Evolutionary conservation across 2,329 filamentous ascomycete species (phyloP).

Genomic region (Stenocarpella maydis): DNA sequence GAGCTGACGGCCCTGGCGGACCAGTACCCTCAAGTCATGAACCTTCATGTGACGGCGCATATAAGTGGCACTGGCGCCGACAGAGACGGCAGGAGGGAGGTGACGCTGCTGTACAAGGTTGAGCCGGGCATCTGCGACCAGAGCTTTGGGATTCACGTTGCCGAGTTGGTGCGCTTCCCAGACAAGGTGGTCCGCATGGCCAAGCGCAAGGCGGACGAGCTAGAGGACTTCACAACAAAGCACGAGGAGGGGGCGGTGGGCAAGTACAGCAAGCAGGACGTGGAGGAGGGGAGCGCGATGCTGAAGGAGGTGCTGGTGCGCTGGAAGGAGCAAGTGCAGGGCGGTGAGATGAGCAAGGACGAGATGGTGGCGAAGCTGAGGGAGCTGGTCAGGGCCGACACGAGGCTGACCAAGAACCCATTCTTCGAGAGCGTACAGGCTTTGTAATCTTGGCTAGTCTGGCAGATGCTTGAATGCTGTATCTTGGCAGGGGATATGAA

Average conservation of each 20-base stretch:
- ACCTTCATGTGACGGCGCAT: conserved; percentile 95
- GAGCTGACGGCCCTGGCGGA: conserved; percentile 92
- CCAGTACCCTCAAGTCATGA: conserved; percentile 85
- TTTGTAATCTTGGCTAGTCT: conserved; percentile 47
- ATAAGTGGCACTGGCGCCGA: conserved; percentile 65
- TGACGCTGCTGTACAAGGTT: conserved; percentile 96
- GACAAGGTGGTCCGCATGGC: conserved; percentile 99
- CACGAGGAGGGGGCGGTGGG: conserved; percentile 65
- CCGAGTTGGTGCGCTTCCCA: conserved; percentile 94
- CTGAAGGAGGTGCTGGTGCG: conserved; percentile 83
- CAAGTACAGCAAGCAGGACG: conserved; percentile 81
- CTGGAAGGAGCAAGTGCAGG: conserved; percentile 83
- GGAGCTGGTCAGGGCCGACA: conserved; percentile 79
- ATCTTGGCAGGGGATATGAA: background rate
- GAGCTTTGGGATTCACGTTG: conserved; percentile 97
- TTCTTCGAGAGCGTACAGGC: conserved; percentile 75
- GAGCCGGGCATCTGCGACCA: conserved; percentile 96
- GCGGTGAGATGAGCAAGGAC: conserved; percentile 69
- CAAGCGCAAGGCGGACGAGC: conserved; percentile 97
- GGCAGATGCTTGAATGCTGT: conserved; percentile 6
- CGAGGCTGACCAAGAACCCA: conserved; percentile 68
- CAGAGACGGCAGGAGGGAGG: conserved; percentile 72
- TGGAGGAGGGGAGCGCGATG: conserved; percentile 85
- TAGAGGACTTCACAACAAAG: conserved; percentile 92
- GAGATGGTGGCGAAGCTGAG: conserved; percentile 82